phyloP scores from a whole-genome alignment of 352 stramenopile species.

The Pythium plurisporium region DNA sequence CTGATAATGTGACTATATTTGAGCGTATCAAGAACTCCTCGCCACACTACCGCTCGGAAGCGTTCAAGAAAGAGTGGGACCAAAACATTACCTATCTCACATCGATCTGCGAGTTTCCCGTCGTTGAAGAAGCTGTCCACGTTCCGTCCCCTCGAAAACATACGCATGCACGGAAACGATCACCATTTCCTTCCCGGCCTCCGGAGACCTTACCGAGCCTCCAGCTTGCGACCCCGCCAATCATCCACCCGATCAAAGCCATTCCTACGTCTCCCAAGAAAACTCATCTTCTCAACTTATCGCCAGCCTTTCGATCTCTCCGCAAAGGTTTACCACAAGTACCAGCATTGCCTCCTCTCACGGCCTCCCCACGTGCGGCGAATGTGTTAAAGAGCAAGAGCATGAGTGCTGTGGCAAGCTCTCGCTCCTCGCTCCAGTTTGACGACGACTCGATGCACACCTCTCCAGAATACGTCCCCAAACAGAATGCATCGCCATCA shows the following conservation, averaged over 20 bases:
- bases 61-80: conserved; percentile 53
- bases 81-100: conserved; percentile 69
- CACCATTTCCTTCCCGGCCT: conserved; percentile 11
- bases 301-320: conserved; percentile 56
- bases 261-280: conserved; percentile 52
- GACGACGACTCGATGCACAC: no score
- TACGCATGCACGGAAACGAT: conserved; percentile 11
- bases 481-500: not conserved
- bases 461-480: no score
- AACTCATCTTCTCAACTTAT: conserved; percentile 48
- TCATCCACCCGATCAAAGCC: conserved; percentile 47
- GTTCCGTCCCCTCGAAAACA: conserved; percentile 1
- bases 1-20: conserved; percentile 49
- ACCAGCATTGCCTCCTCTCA: conserved; percentile 53
- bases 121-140: conserved; percentile 21
- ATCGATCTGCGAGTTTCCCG: conserved; percentile 63
- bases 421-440: not conserved
- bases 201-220: conserved; percentile 19
- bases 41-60: conserved; percentile 58
- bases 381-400: conserved; percentile 4
- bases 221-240: not conserved
- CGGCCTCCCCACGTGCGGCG: conserved; percentile 17
- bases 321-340: conserved; percentile 65
- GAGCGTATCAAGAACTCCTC: conserved; percentile 57
- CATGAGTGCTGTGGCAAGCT: conserved; percentile 3